Conservation (phyloP, 2,329 filamentous ascomycete genomes). For the Calonectria pseudoturangicola region DNA sequence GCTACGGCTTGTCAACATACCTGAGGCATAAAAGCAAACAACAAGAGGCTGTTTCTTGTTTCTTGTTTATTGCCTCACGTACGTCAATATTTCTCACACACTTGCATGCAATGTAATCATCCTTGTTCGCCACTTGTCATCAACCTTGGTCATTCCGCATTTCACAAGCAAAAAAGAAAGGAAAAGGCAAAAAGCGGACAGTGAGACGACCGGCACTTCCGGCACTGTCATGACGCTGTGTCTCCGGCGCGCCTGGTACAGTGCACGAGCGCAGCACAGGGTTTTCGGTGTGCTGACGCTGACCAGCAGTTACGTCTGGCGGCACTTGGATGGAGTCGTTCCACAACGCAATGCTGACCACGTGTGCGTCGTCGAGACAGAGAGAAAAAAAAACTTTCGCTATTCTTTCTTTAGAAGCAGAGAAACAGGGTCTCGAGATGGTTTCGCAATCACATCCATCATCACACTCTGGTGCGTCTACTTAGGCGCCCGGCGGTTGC, state of each 20-base stretch:
- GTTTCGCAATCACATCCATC: neutral
- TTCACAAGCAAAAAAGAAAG: conserved; percentile 11
- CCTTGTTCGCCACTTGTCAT: conserved; percentile 6
- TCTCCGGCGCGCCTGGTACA: neutral
- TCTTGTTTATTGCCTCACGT: neutral
- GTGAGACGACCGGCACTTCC: neutral
- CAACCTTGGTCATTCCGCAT: conserved; percentile 11
- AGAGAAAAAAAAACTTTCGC: neutral
- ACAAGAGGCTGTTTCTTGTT: neutral
- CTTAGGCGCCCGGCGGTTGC: conserved; percentile 36
- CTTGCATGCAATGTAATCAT: conserved; percentile 5
- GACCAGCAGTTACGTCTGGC: conserved; percentile 15
- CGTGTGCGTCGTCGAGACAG: conserved; percentile 1
- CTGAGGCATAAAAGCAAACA: conserved; percentile 8
- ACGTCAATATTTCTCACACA: conserved; percentile 1
- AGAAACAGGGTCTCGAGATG: conserved; percentile 1
- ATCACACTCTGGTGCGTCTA: conserved; percentile 13
- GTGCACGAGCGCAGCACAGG: neutral
- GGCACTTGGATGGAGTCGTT: conserved; percentile 27
- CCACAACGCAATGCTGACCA: conserved; percentile 28
- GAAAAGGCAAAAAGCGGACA: neutral
- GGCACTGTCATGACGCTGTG: conserved; percentile 18
- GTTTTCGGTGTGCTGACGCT: conserved; percentile 30
- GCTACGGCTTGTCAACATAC: neutral
- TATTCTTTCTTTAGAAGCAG: conserved; percentile 36